These are phyloP conservation scores for Ophiostoma tasmaniense DNA, from an alignment of 2,329 filamentous ascomycete species.

Conservation along the genomic window DNA sequence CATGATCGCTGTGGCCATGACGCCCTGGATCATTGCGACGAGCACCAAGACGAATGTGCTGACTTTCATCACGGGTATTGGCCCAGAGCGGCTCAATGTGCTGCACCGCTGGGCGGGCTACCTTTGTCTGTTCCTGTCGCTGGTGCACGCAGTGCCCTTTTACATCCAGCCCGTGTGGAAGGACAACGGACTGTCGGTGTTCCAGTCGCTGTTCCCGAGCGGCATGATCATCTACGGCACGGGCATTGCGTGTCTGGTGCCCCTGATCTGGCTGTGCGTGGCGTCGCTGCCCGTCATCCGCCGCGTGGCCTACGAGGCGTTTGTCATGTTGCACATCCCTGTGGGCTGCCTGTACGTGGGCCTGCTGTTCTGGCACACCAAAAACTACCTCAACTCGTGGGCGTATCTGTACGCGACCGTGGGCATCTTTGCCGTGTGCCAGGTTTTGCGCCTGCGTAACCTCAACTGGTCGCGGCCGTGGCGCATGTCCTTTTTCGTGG, in stretches of 20 bases:
- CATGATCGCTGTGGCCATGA: conserved; percentile 85
- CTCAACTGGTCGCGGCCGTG: conserved; percentile 84
- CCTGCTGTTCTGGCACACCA: conserved; percentile 90
- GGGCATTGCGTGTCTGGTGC: conserved; percentile 72
- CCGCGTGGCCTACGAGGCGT: conserved; percentile 73
- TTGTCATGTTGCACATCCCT: conserved; percentile 73
- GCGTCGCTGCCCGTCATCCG: conserved; percentile 76
- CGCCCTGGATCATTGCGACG: conserved; percentile 84
- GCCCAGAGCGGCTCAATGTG: conserved; percentile 85
- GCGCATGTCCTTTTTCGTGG: conserved; percentile 73
- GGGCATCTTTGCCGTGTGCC: conserved; percentile 69
- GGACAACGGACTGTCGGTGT: conserved; percentile 62
- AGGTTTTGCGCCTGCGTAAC: conserved; percentile 67
- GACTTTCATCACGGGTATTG: conserved; percentile 76
- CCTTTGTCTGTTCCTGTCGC: conserved; percentile 69
- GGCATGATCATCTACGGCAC: conserved; percentile 70
- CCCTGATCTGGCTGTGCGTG: conserved; percentile 72
- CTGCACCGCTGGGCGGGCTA: conserved; percentile 90
- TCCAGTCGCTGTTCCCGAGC: conserved; percentile 59
- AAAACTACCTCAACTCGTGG: conserved; percentile 88
- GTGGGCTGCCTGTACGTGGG: conserved; percentile 72
- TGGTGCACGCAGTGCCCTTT: conserved; percentile 82
- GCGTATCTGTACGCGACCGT: conserved; percentile 75
- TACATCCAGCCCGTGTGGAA: conserved; percentile 85
- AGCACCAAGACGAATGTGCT: conserved; percentile 88